These are phyloP conservation scores for Ceratobasidium sp. DNA, from an alignment of 1,284 basidiomycete species.

Conservation along the genomic window DNA sequence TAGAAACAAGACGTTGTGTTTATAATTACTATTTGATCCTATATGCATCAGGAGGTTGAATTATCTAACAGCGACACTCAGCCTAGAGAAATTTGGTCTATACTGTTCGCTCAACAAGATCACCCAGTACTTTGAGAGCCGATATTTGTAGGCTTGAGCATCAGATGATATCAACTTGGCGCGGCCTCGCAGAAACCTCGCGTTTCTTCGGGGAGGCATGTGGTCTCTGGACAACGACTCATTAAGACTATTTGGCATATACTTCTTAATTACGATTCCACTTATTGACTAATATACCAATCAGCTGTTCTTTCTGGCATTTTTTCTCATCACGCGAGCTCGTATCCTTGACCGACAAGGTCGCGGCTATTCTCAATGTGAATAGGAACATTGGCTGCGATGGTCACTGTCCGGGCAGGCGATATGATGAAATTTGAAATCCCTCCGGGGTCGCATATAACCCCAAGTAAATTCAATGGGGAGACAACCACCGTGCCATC, in stretches of 20 bases:
- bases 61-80: too few species aligned
- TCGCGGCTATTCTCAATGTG: not conserved
- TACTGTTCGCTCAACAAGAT: too few species aligned
- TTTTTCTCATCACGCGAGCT: not conserved
- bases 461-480: not conserved
- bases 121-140: too few species aligned
- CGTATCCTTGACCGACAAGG: conserved; percentile 7
- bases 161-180: too few species aligned
- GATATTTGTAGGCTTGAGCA: too few species aligned
- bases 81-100: too few species aligned
- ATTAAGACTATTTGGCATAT: not conserved
- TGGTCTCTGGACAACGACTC: not conserved
- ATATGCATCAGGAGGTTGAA: too few species aligned
- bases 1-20: too few species aligned
- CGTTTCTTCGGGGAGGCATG: conserved; percentile 16
- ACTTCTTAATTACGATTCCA: not conserved
- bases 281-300: not conserved
- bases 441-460: conserved; percentile 27
- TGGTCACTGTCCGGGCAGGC: too few species aligned
- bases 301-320: conserved; percentile 4
- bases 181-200: conserved; percentile 39
- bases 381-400: not conserved
- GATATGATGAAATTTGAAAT: too few species aligned
- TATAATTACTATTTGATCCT: too few species aligned
- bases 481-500: not conserved